Base-by-base conservation (phyloP, 331 rosid species). In the Malus hybrid region DNA sequence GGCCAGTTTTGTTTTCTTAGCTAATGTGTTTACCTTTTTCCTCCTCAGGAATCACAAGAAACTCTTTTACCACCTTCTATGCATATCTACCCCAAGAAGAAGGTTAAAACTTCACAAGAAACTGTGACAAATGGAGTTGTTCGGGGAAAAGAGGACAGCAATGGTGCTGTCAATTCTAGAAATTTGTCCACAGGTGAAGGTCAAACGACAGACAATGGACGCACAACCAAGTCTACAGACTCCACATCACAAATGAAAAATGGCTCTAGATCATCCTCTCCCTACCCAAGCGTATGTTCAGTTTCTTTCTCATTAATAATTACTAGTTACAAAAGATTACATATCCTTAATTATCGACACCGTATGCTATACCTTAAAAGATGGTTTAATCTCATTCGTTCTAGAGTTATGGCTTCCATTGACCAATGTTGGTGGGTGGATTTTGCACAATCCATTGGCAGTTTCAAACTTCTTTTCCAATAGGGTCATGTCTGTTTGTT, bases 1-100 rank as follows among this genome's bases (percentile, higher is more conserved):
- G 63, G 48, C 16, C 28, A 44, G 12, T 48, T 24, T 19, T 36
- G 20, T 53, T 32, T 2, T 72, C 2, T 56, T 13, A 20, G n/a
- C 13, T 39, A 63, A 46, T 34, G 5, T 72, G 66, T 71, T 79
- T 82, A 12, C 66, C 44, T 32, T 72, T 32, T 67, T 61, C 24
- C 14, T 62, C 75, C 76, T 65, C 91, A 92, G 99, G 91, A 87
- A 66, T 89, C 91, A 80, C 99, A 95, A 67, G 91, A 87, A 52
- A 78, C 82, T 78, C 87, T 95, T 56, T 89, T 92, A 71, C 99
- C 99, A 0, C 92, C 97, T 66, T 79, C 97, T 32, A 79, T 88
- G 48, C 97, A 87, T 86, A 89, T 94, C 10, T 61, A 14, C 76
- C 80, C 75, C 20, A 87, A 72, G 86, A 90, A 84, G 83, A 94